Percentiles rank a stretch among this genome's conserved stretches.
These are phyloP conservation scores for Boeremia exigua DNA, from an alignment of 2,329 filamentous ascomycete species.

Conservation along the genomic window DNA sequence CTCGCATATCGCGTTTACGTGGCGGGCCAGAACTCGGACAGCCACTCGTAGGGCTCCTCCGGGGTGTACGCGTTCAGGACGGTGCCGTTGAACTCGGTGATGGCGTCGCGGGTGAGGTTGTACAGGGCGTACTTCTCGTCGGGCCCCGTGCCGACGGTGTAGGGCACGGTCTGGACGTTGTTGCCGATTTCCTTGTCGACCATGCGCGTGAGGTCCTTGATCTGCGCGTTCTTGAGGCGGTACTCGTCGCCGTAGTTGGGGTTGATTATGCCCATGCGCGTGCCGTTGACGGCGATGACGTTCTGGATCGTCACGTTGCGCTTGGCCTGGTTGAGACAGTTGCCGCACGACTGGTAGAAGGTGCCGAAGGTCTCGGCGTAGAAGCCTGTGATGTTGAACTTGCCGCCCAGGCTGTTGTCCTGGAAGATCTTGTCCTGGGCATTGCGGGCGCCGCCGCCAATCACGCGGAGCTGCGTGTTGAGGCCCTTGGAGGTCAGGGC, in stretches of 20 bases:
- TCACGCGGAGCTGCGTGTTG: slow-evolving; percentile 35
- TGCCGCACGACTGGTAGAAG: slow-evolving; percentile 35
- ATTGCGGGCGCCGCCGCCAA: slow-evolving; percentile 35
- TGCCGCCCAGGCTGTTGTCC: slow-evolving; percentile 28
- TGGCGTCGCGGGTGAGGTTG: slow-evolving; percentile 31
- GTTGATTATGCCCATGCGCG: slow-evolving; percentile 36
- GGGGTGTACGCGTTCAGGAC: slow-evolving; percentile 27
- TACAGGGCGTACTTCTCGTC: slow-evolving; percentile 37
- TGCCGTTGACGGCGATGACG: slow-evolving; percentile 32
- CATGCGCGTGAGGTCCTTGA: slow-evolving; percentile 26
- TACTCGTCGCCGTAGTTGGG: slow-evolving; percentile 36
- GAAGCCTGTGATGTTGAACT: slow-evolving; percentile 34
- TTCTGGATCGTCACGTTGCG: slow-evolving; percentile 37
- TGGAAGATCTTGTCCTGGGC: slow-evolving; percentile 35
- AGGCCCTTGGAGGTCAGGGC: slow-evolving; percentile 33
- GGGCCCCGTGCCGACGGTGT: slow-evolving; percentile 32
- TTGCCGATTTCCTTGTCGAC: slow-evolving; percentile 37
- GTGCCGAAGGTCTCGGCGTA: slow-evolving; percentile 35
- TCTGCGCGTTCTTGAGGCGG: slow-evolving; percentile 31
- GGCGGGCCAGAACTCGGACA: slow-evolving; percentile 30
- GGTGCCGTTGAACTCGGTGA: slow-evolving; percentile 30
- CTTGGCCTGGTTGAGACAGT: slow-evolving; percentile 36
- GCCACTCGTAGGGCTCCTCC: slow-evolving; percentile 31
- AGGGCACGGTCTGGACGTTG: slow-evolving; percentile 35
- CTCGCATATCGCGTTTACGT: background rate